A percentile compares a stretch with the other conserved stretches of the same genome.
Conservation (phyloP, 2,329 filamentous ascomycete genomes). For the Raffaelea albimanens region DNA sequence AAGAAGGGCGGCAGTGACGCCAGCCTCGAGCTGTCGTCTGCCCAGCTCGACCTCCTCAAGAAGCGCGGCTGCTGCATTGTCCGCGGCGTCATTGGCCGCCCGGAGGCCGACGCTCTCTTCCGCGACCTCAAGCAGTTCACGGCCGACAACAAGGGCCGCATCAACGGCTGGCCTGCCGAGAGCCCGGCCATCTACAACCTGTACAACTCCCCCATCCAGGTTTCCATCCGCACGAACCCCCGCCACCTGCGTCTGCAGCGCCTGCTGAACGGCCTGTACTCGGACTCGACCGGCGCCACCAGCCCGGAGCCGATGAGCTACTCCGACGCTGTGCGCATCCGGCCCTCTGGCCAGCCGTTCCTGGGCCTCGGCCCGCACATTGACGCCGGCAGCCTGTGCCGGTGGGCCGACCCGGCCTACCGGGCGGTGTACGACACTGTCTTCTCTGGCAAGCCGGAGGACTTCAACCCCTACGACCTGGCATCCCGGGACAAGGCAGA, state of each 20-base stretch:
- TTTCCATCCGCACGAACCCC: slow-evolving; percentile 24
- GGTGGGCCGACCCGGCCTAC: slow-evolving; percentile 30
- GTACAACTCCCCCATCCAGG: slow-evolving; percentile 28
- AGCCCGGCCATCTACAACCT: slow-evolving; percentile 28
- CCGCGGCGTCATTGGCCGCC: not conserved
- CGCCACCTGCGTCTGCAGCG: slow-evolving; percentile 25
- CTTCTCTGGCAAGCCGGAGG: slow-evolving; percentile 25
- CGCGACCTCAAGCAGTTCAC: not conserved
- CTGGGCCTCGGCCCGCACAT: slow-evolving; percentile 32
- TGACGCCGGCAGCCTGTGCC: slow-evolving; percentile 30
- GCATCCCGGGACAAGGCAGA: slow-evolving; percentile 23
- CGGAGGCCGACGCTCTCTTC: not conserved
- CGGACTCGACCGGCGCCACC: slow-evolving; percentile 14
- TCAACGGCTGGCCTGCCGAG: slow-evolving; percentile 24
- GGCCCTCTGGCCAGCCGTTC: slow-evolving; percentile 26
- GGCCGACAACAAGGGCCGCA: slow-evolving; percentile 19
- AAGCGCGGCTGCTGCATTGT: not conserved
- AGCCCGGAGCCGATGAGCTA: slow-evolving; percentile 25
- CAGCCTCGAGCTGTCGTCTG: not conserved
- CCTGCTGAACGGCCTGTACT: slow-evolving; percentile 27
- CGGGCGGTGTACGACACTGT: slow-evolving; percentile 25
- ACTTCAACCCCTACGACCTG: slow-evolving; percentile 28
- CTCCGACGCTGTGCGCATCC: slow-evolving; percentile 27
- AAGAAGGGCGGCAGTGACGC: not conserved
- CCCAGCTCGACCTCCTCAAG: not conserved